Evolutionary conservation across 768 basidiomycete genomes (phyloP).

Genomic region (Mycena crocata): DNA sequence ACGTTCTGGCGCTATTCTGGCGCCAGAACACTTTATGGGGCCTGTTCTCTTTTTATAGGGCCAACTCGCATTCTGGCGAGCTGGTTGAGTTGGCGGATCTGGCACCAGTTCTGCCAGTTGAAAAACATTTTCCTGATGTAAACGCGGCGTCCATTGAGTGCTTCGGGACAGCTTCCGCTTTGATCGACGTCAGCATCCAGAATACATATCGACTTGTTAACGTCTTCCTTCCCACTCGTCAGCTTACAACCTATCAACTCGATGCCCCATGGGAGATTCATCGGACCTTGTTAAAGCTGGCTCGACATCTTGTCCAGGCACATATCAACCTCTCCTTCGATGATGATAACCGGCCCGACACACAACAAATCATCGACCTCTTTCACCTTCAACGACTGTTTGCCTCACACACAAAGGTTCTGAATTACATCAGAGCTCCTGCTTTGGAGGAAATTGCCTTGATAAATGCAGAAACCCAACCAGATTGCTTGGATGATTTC

Average conservation of each 20-base stretch:
- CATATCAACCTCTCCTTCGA: not conserved
- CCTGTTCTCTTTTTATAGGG: too few relatives aligned
- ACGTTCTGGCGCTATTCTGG: too few relatives aligned
- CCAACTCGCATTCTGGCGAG: too few relatives aligned
- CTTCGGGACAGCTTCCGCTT: not conserved
- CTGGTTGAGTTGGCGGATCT: too few relatives aligned
- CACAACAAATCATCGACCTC: not conserved
- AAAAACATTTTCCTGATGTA: too few relatives aligned
- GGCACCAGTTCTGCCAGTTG: too few relatives aligned
- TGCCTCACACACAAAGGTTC: not conserved
- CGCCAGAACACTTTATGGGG: too few relatives aligned
- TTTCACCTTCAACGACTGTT: not conserved
- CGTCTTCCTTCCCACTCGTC: not conserved
- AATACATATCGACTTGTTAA: not conserved
- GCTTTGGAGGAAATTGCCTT: not conserved
- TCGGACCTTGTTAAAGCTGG: not conserved
- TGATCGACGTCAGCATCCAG: not conserved
- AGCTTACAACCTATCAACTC: constrained; percentile 13
- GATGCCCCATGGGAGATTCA: not conserved
- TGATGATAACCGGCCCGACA: not conserved
- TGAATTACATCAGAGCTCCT: not conserved
- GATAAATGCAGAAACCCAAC: too few relatives aligned
- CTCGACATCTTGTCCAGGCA: not conserved
- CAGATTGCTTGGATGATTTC: too few relatives aligned
- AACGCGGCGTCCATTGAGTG: not conserved